Evolutionary conservation across 257 asterid genomes (phyloP).

Genomic region (Schizonepeta tenuifolia): DNA sequence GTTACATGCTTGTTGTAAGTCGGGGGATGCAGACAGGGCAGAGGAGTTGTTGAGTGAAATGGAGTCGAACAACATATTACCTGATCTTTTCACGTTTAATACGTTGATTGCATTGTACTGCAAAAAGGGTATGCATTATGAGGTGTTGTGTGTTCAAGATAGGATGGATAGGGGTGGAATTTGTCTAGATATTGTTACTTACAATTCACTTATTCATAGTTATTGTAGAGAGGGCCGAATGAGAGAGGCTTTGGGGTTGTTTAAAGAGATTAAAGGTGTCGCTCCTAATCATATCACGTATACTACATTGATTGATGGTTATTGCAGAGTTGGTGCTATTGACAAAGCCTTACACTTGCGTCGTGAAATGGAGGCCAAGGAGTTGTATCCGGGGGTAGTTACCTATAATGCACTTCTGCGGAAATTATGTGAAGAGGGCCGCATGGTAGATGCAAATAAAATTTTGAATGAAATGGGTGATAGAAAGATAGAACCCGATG

Average conservation of each 20-base stretch:
- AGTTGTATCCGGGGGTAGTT: slow-evolving; percentile 66
- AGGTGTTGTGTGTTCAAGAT: slow-evolving; percentile 81
- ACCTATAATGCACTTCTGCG: slow-evolving; percentile 83
- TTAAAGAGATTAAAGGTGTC: slow-evolving; percentile 64
- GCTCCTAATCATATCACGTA: slow-evolving; percentile 76
- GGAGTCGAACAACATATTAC: slow-evolving; percentile 62
- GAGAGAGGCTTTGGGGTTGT: slow-evolving; percentile 83
- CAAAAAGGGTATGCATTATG: slow-evolving; percentile 88
- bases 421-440: slow-evolving; percentile 79
- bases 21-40: slow-evolving; percentile 71
- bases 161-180: slow-evolving; percentile 76
- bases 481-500: slow-evolving; percentile 68
- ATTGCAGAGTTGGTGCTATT: slow-evolving; percentile 67
- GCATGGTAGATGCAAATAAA: slow-evolving; percentile 65
- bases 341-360: slow-evolving; percentile 65
- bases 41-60: slow-evolving; percentile 71
- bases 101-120: slow-evolving; percentile 84
- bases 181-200: slow-evolving; percentile 80
- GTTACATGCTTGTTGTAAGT: slow-evolving; percentile 83
- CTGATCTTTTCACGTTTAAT: slow-evolving; percentile 82
- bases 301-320: slow-evolving; percentile 87
- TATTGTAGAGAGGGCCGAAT: slow-evolving; percentile 84
- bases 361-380: slow-evolving; percentile 66
- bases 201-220: slow-evolving; percentile 77
- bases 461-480: slow-evolving; percentile 71